phyloP scores from a whole-genome alignment of 345 rosid genomes.

The Eucalyptus albens region DNA sequence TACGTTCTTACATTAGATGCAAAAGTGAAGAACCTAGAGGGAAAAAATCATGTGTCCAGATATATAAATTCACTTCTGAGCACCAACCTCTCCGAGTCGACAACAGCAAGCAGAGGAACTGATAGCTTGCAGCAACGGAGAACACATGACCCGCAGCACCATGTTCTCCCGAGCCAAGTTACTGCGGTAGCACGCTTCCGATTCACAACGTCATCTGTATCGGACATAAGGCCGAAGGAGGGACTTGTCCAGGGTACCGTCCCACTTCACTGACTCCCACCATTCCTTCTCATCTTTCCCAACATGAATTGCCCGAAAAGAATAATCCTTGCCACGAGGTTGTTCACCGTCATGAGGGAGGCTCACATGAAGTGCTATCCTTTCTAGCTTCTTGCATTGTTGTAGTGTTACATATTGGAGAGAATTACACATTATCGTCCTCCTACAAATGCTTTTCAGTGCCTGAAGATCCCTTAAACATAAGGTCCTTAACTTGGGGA shows the following conservation, averaged over 20 bases:
- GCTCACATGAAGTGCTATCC: not conserved
- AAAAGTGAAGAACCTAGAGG: not conserved
- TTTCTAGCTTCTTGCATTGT: not conserved
- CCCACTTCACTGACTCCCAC: not conserved
- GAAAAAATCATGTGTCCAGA: not conserved
- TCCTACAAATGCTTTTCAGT: not conserved
- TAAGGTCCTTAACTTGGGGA: not conserved
- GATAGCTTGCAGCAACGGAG: not conserved
- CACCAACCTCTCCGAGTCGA: not conserved
- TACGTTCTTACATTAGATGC: not conserved
- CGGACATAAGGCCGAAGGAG: not conserved
- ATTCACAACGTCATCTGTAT: not conserved
- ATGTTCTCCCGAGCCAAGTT: not conserved
- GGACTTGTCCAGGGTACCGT: not conserved
- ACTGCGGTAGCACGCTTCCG: not conserved
- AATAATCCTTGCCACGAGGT: not conserved
- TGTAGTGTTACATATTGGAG: not conserved
- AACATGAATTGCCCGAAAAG: not conserved
- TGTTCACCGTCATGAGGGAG: not conserved
- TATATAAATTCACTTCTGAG: not conserved
- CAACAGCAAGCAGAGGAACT: not conserved
- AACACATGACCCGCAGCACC: not conserved
- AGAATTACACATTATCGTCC: not conserved
- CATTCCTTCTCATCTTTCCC: not conserved
- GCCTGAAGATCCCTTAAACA: not conserved